Conservation (phyloP, 495 filamentous ascomycete genomes). For the Tuber calosporum region DNA sequence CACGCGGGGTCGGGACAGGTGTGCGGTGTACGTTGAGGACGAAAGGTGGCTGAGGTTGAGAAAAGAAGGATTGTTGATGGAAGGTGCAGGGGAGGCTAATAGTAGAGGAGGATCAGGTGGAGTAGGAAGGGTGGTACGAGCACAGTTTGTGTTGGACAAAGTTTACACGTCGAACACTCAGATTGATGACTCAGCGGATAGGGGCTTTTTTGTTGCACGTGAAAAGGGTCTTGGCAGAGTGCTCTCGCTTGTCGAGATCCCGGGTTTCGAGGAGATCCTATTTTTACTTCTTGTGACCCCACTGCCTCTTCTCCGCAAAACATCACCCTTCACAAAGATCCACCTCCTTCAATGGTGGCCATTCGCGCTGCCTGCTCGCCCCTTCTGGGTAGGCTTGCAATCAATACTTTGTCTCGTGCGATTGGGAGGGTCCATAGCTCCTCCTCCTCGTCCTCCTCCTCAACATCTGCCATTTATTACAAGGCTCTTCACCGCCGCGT, state of each 20-base stretch:
- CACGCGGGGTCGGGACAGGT: not conserved
- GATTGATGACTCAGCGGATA: not conserved
- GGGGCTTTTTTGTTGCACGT: not conserved
- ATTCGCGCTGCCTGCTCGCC: not conserved
- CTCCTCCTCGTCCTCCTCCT: conserved; percentile 49
- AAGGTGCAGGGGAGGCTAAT: not conserved
- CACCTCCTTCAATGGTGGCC: not conserved
- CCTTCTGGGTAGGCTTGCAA: not conserved
- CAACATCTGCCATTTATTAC: conserved; percentile 91
- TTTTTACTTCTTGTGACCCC: not conserved
- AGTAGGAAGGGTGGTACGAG: not conserved
- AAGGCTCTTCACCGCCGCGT: conserved; percentile 91
- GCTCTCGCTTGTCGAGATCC: not conserved
- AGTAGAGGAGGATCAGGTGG: not conserved
- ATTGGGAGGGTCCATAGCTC: conserved; percentile 10
- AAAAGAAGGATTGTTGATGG: not conserved
- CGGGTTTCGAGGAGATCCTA: not conserved
- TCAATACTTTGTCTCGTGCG: not conserved
- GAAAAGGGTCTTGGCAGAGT: not conserved
- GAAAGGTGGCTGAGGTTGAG: conserved; percentile 4
- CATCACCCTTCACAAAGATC: conserved; percentile 3
- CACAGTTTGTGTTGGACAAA: not conserved
- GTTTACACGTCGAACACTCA: not conserved
- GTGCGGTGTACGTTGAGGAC: conserved; percentile 1
- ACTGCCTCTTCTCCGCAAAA: not conserved